Evolutionary conservation across 2,329 filamentous ascomycete species (phyloP), one percentile per base, ranked within the genome.

Genomic region (Colletotrichum tamarilloi): DNA sequence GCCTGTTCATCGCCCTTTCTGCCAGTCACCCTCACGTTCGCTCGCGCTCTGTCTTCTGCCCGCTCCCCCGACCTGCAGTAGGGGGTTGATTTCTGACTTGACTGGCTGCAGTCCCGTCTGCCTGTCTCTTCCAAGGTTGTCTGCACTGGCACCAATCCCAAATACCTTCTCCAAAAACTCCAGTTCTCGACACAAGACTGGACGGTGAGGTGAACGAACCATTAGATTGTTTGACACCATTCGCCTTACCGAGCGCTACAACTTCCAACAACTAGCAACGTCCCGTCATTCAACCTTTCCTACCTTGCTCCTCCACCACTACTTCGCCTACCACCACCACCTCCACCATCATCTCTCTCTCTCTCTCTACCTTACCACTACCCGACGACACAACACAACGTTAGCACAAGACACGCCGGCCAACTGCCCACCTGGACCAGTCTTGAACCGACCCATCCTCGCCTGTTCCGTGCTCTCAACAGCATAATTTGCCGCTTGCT

Each of bases 401-500:
- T 46, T 56, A 60, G 53, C 70, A 70, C 42, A 52, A 49, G 56
- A 49, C 42, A 69, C 55, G 60, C 60, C 59, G 38, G 64, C 60
- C 62, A 62, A 42, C 60, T 62, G 28, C 56, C 67, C 67, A 56
- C 70, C 57, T 70, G 72, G 72, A 68, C 57, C 52, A 68, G 62
- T 68, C 58, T 38, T 3, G 55, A 53, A 46, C 60, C 59, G 59
- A 35, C 58, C 65, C 46, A 59, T 68, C 28, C 71, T 73, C 56
- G 67, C 66, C 66, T 52, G 63, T 66, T 52, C 42, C 35, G 46
- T 62, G 67, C 58, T 63, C 57, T 59, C 68, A 74, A 74, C 72
- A 72, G 62, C 58, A 52, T 42, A 32, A 68, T 68, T 38, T 46
- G 57, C 38, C 62, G 57, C 68, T 74, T 72, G n/a, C 68, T 59